phyloP scores from a whole-genome alignment of 2,329 filamentous ascomycete genomes.

The Elsinoe perseae region DNA sequence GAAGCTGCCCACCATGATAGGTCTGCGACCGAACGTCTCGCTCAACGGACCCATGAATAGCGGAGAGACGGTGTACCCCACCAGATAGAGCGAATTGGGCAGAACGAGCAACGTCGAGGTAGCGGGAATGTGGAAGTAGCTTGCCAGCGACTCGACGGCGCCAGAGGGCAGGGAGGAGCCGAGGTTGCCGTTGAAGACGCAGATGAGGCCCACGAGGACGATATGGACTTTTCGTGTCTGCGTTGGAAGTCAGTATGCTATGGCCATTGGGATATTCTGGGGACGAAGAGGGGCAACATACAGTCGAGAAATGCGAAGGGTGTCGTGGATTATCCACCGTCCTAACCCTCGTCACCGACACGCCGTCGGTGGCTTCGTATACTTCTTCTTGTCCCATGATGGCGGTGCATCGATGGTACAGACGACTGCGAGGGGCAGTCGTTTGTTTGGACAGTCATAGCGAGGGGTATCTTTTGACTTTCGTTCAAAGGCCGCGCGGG shows the following conservation, averaged over 20 bases:
- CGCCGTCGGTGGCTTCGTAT: not conserved
- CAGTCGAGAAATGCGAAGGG: not conserved
- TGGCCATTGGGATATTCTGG: too few species aligned
- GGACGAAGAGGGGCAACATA: not conserved
- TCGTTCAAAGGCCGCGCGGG: not conserved
- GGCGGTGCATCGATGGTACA: not conserved
- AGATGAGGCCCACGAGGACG: not conserved
- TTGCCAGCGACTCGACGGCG: not conserved
- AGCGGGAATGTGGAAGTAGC: not conserved
- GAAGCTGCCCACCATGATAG: not conserved
- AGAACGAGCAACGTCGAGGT: not conserved
- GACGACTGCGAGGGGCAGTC: not conserved
- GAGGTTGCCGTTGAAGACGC: not conserved
- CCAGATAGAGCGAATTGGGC: not conserved
- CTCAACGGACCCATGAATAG: not conserved
- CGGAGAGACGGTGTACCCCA: not conserved
- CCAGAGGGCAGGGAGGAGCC: not conserved
- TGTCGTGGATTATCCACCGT: not conserved
- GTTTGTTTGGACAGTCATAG: not conserved
- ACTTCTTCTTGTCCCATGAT: not conserved
- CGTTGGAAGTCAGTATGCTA: too few species aligned
- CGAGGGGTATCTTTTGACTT: not conserved
- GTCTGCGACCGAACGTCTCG: not conserved
- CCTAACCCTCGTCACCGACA: not conserved
- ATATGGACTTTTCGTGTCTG: not conserved